phyloP scores from a whole-genome alignment of 2,329 filamentous ascomycete genomes.

The Tolypocladium tundrense region DNA sequence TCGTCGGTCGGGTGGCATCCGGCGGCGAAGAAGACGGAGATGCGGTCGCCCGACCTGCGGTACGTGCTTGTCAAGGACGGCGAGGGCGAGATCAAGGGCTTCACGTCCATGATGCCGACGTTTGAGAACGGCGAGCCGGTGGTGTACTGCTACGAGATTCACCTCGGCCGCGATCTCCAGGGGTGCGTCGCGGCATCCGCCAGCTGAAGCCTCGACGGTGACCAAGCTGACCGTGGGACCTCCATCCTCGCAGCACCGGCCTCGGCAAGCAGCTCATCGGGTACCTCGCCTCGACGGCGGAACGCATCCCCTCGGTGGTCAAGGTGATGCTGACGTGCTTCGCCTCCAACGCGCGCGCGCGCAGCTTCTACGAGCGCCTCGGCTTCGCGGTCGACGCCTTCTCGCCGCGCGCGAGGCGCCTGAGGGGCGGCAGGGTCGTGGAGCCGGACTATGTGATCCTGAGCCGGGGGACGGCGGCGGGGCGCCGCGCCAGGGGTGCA shows the following conservation, averaged over 20 bases:
- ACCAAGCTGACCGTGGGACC: neutral
- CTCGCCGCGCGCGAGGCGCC: slow-evolving; percentile 40
- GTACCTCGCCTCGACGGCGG: slow-evolving; percentile 41
- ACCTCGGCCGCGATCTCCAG: slow-evolving; percentile 47
- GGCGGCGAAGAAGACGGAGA: slow-evolving; percentile 52
- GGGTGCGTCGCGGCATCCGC: slow-evolving; percentile 28
- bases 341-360: slow-evolving; percentile 44
- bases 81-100: slow-evolving; percentile 31
- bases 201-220: neutral
- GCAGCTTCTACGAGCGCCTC: slow-evolving; percentile 49
- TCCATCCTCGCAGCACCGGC: slow-evolving; percentile 37
- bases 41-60: slow-evolving; percentile 55
- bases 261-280: slow-evolving; percentile 51
- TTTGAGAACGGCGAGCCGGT: slow-evolving; percentile 56
- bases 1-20: slow-evolving; percentile 56
- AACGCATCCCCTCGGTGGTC: slow-evolving; percentile 39
- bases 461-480: slow-evolving; percentile 32
- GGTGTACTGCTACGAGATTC: slow-evolving; percentile 72
- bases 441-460: slow-evolving; percentile 51
- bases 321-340: slow-evolving; percentile 73
- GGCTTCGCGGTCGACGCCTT: slow-evolving; percentile 47
- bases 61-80: slow-evolving; percentile 51
- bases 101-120: slow-evolving; percentile 63
- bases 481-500: neutral
- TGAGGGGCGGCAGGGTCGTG: slow-evolving; percentile 44